Evolutionary conservation across 1,284 basidiomycete genomes (phyloP).

Genomic region (Polyporus tsugae): DNA sequence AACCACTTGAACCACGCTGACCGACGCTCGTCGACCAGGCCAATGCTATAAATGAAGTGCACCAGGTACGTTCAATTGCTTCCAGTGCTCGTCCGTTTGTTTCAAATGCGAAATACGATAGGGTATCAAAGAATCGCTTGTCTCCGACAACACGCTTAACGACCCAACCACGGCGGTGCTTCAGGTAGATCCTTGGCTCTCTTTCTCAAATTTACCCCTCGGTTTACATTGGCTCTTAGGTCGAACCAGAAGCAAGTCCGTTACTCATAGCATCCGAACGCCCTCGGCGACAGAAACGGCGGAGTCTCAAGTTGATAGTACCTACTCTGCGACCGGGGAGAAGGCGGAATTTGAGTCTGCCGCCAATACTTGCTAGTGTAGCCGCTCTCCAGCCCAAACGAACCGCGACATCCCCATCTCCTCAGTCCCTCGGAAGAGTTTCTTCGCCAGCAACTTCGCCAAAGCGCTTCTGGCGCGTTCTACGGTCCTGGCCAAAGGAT

Average conservation of each 20-base stretch:
- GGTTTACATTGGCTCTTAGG: neutral
- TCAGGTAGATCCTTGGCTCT: slow-evolving; percentile 9
- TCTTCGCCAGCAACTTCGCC: neutral
- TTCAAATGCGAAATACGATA: neutral
- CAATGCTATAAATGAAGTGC: slow-evolving; percentile 16
- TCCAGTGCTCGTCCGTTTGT: too few relatives aligned
- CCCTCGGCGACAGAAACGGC: slow-evolving; percentile 6
- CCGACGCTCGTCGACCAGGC: neutral
- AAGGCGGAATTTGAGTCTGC: slow-evolving; percentile 16
- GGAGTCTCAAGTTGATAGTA: slow-evolving; percentile 8
- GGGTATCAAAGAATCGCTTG: slow-evolving; percentile 20
- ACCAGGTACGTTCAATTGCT: slow-evolving; percentile 6
- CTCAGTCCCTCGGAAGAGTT: neutral
- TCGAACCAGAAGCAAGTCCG: neutral
- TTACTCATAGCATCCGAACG: neutral
- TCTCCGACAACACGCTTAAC: slow-evolving; percentile 13
- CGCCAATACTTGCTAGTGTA: neutral
- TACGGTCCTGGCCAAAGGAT: neutral
- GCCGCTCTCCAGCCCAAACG: neutral
- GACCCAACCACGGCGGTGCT: neutral
- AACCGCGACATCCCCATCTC: neutral
- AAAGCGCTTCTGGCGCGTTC: neutral
- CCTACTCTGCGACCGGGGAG: slow-evolving; percentile 14
- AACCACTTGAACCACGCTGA: neutral
- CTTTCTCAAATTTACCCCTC: neutral